These are phyloP conservation scores for Paraphoma chrysanthemicola DNA, from an alignment of 2,329 filamentous ascomycete species.

Conservation along the genomic window DNA sequence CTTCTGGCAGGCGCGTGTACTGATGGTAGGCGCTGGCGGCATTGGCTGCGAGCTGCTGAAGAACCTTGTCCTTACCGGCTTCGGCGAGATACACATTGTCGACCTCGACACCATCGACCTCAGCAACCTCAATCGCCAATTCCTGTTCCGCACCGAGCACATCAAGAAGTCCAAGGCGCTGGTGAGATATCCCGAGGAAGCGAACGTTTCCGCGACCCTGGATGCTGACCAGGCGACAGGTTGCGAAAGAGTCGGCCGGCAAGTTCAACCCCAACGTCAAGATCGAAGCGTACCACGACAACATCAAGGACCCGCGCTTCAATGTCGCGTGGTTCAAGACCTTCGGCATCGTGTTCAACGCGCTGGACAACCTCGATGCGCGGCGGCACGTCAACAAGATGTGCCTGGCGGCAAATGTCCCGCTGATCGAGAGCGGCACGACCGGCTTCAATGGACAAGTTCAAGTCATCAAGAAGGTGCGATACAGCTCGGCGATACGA, in stretches of 20 bases:
- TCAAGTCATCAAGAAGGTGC: slow-evolving; percentile 86
- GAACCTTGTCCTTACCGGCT: slow-evolving; percentile 90
- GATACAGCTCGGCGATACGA: not conserved
- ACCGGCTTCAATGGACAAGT: slow-evolving; percentile 98
- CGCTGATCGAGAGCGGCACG: slow-evolving; percentile 93
- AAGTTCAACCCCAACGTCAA: slow-evolving; percentile 89
- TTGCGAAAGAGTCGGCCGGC: slow-evolving; percentile 89
- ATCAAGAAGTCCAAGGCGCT: slow-evolving; percentile 97
- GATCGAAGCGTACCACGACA: slow-evolving; percentile 88
- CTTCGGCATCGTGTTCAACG: slow-evolving; percentile 93
- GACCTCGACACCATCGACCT: slow-evolving; percentile 98
- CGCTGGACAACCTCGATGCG: slow-evolving; percentile 93
- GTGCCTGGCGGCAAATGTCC: slow-evolving; percentile 90
- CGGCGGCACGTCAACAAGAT: slow-evolving; percentile 95
- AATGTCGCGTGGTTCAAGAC: slow-evolving; percentile 84
- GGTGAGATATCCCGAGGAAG: slow-evolving; percentile 58
- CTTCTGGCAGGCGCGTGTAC: slow-evolving; percentile 74
- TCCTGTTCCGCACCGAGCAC: slow-evolving; percentile 94
- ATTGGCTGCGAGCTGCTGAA: slow-evolving; percentile 98
- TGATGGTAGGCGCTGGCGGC: slow-evolving; percentile 95
- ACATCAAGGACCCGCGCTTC: slow-evolving; percentile 91
- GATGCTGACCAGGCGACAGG: slow-evolving; percentile 57
- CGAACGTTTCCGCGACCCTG: too few relatives aligned
- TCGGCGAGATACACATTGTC: slow-evolving; percentile 91
- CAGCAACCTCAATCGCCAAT: slow-evolving; percentile 96